A percentile compares a stretch with the other conserved stretches of the same genome.
Evolutionary conservation across 441 rosid genomes (phyloP).

Genomic region (Omphalea diandra): DNA sequence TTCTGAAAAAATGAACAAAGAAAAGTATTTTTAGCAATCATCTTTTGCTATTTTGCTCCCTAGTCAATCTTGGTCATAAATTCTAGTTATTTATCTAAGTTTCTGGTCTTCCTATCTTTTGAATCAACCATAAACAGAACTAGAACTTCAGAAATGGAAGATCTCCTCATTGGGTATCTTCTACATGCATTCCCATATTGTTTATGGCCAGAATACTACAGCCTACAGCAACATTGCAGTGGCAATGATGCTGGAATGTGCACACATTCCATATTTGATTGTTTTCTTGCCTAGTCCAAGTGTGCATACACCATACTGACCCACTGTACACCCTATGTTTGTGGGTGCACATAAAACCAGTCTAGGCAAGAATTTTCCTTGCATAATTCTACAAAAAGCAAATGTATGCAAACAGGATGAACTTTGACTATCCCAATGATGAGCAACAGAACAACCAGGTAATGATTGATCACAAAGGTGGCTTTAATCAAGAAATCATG

Average conservation of each 20-base stretch:
- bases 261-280: too few species aligned
- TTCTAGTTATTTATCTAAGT: background rate
- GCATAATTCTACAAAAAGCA: background rate
- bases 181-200: background rate
- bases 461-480: background rate
- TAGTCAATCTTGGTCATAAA: background rate
- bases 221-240: too few species aligned
- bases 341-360: too few species aligned
- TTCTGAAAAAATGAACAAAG: too few species aligned
- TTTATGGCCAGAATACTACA: background rate
- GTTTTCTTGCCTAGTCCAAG: too few species aligned
- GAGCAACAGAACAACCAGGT: conserved; percentile 6
- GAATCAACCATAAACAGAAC: background rate
- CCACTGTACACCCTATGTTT: too few species aligned
- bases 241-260: too few species aligned
- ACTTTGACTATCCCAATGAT: background rate
- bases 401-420: background rate
- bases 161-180: too few species aligned
- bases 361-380: too few species aligned
- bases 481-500: background rate
- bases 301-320: too few species aligned
- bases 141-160: background rate
- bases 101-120: background rate
- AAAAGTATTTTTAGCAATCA: too few species aligned
- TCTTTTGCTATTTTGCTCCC: too few species aligned